Evolutionary conservation across 2,329 filamentous ascomycete genomes (phyloP).

Genomic region (Epichloe gansuensis): DNA sequence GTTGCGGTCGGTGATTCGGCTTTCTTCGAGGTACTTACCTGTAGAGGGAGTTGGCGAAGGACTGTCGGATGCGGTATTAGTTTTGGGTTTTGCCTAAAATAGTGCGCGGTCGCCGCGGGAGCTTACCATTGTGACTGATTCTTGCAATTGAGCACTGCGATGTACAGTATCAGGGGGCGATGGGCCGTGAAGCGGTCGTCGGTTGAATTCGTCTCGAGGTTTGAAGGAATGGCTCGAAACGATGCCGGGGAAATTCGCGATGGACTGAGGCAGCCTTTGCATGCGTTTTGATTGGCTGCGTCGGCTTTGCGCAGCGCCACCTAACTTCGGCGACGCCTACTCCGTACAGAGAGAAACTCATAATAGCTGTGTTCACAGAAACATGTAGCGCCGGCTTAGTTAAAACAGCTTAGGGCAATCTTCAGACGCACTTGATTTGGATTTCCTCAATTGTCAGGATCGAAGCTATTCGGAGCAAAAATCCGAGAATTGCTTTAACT

Average conservation of each 20-base stretch:
- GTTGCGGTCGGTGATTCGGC: conserved; percentile 6
- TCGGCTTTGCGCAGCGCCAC: not conserved
- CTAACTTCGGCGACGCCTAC: not conserved
- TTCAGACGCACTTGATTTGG: too few species aligned
- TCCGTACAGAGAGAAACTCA: not conserved
- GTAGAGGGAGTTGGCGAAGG: conserved; percentile 24
- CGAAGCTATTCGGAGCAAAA: too few species aligned
- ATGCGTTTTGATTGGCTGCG: conserved; percentile 18
- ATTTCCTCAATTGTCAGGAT: too few species aligned
- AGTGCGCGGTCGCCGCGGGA: not conserved
- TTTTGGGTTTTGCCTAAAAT: conserved; percentile 7
- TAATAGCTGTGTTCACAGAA: too few species aligned
- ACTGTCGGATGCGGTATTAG: conserved; percentile 26
- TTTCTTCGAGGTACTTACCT: conserved; percentile 22
- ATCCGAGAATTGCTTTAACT: too few species aligned
- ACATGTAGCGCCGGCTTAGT: too few species aligned
- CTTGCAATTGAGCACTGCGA: conserved; percentile 19
- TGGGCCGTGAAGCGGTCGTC: conserved; percentile 16
- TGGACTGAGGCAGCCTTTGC: conserved; percentile 20
- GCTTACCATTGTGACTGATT: conserved; percentile 25
- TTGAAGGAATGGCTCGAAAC: conserved; percentile 10
- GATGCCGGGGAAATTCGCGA: conserved; percentile 13
- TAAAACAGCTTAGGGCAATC: too few species aligned
- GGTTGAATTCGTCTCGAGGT: conserved; percentile 15
- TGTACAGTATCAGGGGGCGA: conserved; percentile 12